Base-by-base conservation (phyloP, 139 green algal species). In the Chlamydomonas sp. region DNA sequence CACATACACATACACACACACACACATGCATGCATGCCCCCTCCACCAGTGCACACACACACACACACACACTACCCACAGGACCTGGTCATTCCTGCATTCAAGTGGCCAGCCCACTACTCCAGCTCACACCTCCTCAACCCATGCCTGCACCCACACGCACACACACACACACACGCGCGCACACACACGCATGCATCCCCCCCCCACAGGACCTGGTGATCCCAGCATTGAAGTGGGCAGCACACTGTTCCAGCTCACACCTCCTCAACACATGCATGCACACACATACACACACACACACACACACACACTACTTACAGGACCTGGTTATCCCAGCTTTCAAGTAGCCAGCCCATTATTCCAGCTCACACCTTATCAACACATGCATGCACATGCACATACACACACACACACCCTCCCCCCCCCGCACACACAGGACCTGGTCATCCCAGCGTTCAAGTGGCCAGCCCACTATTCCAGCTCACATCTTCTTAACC, bases 381-480 rank as follows among this genome's bases (percentile, higher is more conserved):
- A n/a, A 54, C 43, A 54, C 43, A 54, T 20, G 20, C 43, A 54
- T 26, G 20, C 20, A 54, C 43, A 54, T 20, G 20, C 43, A 54
- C 43, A 26, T 54, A 54, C 43, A 54, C 43, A 54, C 43, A 54
- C 43, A 54, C 43, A 54, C 43, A 54, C 43, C 13, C 16, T 13
- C 43, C 13, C 43, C 13, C 43, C 20, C n/a, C n/a, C n/a, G n/a
- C n/a, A n/a, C n/a, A n/a, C 34, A 37, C 75, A 86, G 75, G 80
- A 88, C 71, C 58, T 88, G 43, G 73, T 88, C 0, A 67, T 88
- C 0, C 83, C 83, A 1, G 34, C 69, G 10, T 82, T 84, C 71
- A 78, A 79, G 43, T 30, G 10, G 1, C 77, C 78, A 4, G 4
- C 28, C 3, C 69, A 74, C 33, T 79, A 79, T 57, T 5, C 26